Evolutionary conservation across 805 yeast genomes (phyloP).

Genomic region (Metschnikowia santaceciliae): DNA sequence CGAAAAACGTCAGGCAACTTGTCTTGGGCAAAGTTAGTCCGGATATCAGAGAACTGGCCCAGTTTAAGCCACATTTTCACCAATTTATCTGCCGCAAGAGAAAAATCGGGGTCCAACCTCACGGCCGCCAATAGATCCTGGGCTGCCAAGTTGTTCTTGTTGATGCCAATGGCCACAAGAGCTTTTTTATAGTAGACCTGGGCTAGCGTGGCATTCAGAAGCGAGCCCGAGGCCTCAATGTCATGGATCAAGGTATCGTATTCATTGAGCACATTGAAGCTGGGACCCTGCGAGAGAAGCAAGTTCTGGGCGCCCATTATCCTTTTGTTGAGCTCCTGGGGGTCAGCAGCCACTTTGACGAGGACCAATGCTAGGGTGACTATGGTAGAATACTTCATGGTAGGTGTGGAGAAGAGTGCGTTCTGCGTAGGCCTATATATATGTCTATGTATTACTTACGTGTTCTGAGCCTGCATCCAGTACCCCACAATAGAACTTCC

Average conservation of each 20-base stretch:
- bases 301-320: constrained; percentile 15
- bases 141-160: constrained; percentile 51
- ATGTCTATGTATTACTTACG: not conserved
- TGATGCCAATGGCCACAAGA: constrained; percentile 53
- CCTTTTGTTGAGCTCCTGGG: constrained; percentile 1
- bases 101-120: constrained; percentile 35
- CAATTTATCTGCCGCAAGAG: constrained; percentile 48
- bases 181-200: constrained; percentile 59
- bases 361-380: not conserved
- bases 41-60: constrained; percentile 44
- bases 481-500: not conserved
- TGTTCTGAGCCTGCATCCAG: constrained; percentile 1
- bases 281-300: constrained; percentile 16
- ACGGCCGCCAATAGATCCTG: constrained; percentile 48
- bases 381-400: not conserved
- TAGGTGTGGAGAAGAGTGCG: not conserved
- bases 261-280: constrained; percentile 10
- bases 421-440: not conserved
- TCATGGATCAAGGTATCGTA: constrained; percentile 14
- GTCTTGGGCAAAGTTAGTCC: constrained; percentile 8
- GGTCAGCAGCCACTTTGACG: not conserved
- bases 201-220: constrained; percentile 17
- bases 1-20: constrained; percentile 12
- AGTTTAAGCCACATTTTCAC: constrained; percentile 47
- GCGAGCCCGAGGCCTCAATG: constrained; percentile 1